Evolutionary conservation across 345 rosid species (phyloP), one percentile per base, ranked within the genome.

Genomic region (Pelargonium nanum): DNA sequence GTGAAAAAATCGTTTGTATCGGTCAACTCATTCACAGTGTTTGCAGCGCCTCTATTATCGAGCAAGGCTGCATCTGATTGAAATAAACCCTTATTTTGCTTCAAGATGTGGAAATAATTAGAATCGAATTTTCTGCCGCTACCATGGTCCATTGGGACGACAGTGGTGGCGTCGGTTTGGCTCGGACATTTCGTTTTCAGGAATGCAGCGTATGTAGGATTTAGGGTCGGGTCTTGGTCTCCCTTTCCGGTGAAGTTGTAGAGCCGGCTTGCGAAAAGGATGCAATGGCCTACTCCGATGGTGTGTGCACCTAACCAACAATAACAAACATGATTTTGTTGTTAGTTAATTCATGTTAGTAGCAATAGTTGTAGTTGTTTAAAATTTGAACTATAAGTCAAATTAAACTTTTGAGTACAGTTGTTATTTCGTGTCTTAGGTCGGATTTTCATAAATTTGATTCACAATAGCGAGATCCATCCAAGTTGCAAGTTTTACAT

Each of bases 41-140:
- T 60, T 44, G 10, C 61, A 0, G 85, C 75, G 20, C 55, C 74
- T 4, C 19, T 2, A 56, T 85, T 80, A 19, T 76, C 26, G 0
- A 83, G 81, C 66, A 85, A 85, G 19, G 87, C 79, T 0, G 89
- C 83, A 67, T 86, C 94, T 21, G 89, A 84, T 20, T 28, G 66
- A 57, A 86, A 84, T 0, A 84, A 26, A 9, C 87, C 94, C 65
- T 79, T 77, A 66, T 77, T 78, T 20, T 75, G 69, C 59, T 64
- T 64, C 26, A 73, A 60, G 59, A 40, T 64, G 7, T 58, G 55
- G 69, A 56, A 68, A 71, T 77, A 74, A 22, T 26, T 22, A 30
- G 55, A 60, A 59, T 73, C 75, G 40, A 73, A 74, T 19, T 60
- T 22, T 8, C 44, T 19, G 44, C 9, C 9, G 64, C 58, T 61